Evolutionary conservation across 2,329 filamentous ascomycete genomes (phyloP).

Genomic region (Corniculantispora saksenae): DNA sequence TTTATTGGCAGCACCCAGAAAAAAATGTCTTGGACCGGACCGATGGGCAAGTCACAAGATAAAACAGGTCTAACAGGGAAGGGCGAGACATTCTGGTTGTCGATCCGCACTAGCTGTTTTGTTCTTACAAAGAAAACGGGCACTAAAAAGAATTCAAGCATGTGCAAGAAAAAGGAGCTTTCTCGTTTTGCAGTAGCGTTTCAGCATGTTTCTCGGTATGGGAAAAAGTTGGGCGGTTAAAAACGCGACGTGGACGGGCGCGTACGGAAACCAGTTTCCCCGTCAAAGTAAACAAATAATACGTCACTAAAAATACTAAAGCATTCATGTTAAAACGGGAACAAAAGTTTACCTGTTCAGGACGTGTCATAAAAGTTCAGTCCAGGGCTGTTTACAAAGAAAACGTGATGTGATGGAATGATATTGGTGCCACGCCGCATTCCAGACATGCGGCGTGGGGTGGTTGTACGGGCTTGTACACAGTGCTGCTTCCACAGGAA

Average conservation of each 20-base stretch:
- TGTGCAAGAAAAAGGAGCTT: neutral
- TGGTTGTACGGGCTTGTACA: slow-evolving; percentile 8
- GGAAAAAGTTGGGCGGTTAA: neutral
- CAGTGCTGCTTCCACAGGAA: neutral
- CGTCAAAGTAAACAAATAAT: neutral
- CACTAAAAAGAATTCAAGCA: too few relatives aligned
- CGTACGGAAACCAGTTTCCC: neutral
- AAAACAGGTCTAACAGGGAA: neutral
- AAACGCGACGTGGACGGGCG: slow-evolving; percentile 6
- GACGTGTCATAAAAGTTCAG: neutral
- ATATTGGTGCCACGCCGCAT: slow-evolving; percentile 4
- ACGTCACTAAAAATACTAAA: neutral
- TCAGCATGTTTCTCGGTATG: slow-evolving; percentile 2
- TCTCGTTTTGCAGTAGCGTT: neutral
- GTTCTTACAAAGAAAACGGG: too few relatives aligned
- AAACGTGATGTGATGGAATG: slow-evolving; percentile 6
- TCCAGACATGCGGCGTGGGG: neutral
- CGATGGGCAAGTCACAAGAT: slow-evolving; percentile 3
- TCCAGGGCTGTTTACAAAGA: neutral
- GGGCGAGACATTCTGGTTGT: neutral
- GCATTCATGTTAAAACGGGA: neutral
- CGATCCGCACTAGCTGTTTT: too few relatives aligned
- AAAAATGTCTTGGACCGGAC: slow-evolving; percentile 10
- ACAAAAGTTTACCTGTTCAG: neutral
- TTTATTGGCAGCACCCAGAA: neutral